Conservation (phyloP, 768 basidiomycete species). For the Podaxis pistillaris region DNA sequence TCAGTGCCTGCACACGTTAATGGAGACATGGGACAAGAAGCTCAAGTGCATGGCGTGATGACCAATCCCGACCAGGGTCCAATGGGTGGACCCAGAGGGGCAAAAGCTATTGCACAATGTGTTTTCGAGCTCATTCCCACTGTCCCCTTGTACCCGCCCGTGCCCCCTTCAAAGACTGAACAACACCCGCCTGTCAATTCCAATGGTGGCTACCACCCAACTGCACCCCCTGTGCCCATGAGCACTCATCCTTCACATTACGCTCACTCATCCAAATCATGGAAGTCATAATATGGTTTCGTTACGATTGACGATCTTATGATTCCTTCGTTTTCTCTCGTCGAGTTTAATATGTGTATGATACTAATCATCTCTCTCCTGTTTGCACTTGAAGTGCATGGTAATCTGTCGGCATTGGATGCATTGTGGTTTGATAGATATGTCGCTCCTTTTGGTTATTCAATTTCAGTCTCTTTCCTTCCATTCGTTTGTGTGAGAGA, state of each 20-base stretch:
- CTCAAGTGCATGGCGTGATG: conserved; percentile 87
- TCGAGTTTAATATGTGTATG: conserved; percentile 3
- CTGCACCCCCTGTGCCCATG: conserved; percentile 1
- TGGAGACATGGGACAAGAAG: conserved; percentile 65
- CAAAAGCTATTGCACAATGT: conserved; percentile 62
- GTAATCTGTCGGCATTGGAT: conserved; percentile 1
- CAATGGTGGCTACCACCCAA: conserved; percentile 15
- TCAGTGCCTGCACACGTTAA: conserved; percentile 64
- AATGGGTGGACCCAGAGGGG: conserved; percentile 30
- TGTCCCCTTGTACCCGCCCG: conserved; percentile 60
- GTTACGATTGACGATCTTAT: neutral
- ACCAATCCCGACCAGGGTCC: conserved; percentile 50
- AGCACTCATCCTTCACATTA: conserved; percentile 1
- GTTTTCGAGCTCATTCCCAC: conserved; percentile 81
- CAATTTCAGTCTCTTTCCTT: neutral
- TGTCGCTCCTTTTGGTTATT: conserved; percentile 10
- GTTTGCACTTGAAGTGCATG: conserved; percentile 7
- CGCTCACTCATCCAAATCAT: conserved; percentile 7
- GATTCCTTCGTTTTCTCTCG: neutral
- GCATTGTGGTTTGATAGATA: conserved; percentile 8
- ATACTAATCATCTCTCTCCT: conserved; percentile 8
- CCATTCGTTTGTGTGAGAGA: no score
- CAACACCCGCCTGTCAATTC: conserved; percentile 11
- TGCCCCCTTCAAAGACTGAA: conserved; percentile 15
- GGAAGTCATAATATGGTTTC: conserved; percentile 12